Conservation (phyloP, 2,329 filamentous ascomycete genomes). For the Cordyceps farinosa region DNA sequence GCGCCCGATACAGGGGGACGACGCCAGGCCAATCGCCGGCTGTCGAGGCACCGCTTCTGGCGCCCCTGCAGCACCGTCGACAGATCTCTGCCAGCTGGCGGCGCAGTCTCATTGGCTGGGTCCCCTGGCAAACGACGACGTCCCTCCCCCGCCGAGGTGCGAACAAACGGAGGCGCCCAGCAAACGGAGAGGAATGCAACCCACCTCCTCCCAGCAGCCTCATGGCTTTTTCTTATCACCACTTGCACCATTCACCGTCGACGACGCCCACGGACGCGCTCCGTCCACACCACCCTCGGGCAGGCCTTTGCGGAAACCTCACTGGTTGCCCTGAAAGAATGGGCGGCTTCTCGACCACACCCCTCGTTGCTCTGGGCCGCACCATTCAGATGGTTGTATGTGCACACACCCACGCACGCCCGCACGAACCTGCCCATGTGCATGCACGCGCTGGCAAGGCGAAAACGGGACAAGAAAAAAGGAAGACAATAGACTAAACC, state of each 20-base stretch:
- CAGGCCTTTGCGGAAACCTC: neutral
- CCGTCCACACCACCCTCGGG: too few species aligned
- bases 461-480: neutral
- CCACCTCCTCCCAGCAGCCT: neutral
- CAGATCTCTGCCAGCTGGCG: conserved; percentile 10
- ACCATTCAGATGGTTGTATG: neutral
- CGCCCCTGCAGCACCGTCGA: conserved; percentile 4
- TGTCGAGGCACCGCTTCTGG: neutral
- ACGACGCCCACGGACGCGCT: neutral
- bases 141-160: too few species aligned
- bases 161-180: neutral
- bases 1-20: neutral
- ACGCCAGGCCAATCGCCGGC: neutral
- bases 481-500: neutral
- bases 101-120: neutral
- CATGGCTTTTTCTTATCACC: neutral
- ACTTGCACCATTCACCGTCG: neutral
- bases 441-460: neutral
- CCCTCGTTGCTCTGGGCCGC: neutral
- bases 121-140: neutral
- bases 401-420: neutral
- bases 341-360: neutral
- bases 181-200: neutral
- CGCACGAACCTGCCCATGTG: neutral
- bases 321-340: neutral